Percentiles rank a stretch among this genome's conserved stretches.
These are phyloP conservation scores for Ascochyta koolunga DNA, from an alignment of 2,329 filamentous ascomycete genomes.

Conservation along the genomic window DNA sequence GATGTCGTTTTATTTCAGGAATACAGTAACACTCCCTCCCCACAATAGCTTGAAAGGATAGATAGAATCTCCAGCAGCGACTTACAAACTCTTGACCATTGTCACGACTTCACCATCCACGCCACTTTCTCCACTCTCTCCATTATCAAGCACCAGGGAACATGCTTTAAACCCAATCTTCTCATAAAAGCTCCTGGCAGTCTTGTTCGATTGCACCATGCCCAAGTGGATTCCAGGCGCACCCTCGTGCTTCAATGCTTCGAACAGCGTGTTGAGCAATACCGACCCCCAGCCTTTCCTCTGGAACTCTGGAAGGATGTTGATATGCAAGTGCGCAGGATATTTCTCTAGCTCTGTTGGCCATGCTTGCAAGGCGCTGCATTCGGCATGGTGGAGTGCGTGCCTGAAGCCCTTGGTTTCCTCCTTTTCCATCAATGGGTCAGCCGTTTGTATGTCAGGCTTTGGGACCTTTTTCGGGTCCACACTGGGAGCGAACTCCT, in stretches of 20 bases:
- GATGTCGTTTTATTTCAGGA: too few relatives aligned
- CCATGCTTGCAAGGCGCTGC: constrained; percentile 30
- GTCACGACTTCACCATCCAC: constrained; percentile 31
- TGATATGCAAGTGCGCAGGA: constrained; percentile 48
- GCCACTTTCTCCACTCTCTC: constrained; percentile 33
- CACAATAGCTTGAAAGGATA: too few relatives aligned
- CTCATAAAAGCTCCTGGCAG: constrained; percentile 38
- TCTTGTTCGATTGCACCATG: constrained; percentile 41
- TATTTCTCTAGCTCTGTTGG: constrained; percentile 31
- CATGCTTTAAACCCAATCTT: constrained; percentile 33
- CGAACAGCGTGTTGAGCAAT: constrained; percentile 37
- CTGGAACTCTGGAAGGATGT: constrained; percentile 44
- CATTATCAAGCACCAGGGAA: constrained; percentile 33
- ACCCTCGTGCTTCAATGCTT: constrained; percentile 27
- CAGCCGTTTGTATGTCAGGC: constrained; percentile 7
- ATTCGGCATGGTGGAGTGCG: constrained; percentile 29
- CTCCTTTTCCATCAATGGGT: constrained; percentile 27
- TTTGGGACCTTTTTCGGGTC: constrained; percentile 25
- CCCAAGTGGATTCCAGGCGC: constrained; percentile 45
- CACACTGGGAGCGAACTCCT: constrained; percentile 34
- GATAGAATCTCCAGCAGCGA: neutral
- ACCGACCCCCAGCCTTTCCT: constrained; percentile 38
- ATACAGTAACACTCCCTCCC: too few relatives aligned
- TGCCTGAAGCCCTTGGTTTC: constrained; percentile 23
- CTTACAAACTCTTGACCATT: constrained; percentile 32